These are phyloP conservation scores for Cyclostephanos tholiformis DNA, from an alignment of 108 stramenopile species.

Conservation along the genomic window DNA sequence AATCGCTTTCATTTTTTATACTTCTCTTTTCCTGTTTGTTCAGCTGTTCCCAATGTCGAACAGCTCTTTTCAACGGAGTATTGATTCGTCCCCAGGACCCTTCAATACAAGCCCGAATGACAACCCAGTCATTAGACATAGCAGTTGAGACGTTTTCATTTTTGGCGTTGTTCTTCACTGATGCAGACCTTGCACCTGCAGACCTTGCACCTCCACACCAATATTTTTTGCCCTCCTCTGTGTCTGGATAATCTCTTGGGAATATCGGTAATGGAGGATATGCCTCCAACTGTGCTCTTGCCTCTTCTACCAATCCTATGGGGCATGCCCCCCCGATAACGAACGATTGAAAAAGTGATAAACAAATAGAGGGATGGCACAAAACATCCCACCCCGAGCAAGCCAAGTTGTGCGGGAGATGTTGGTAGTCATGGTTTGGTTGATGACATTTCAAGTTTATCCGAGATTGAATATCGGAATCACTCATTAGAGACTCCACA, in stretches of 20 bases:
- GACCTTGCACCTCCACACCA: slow-evolving; percentile 44
- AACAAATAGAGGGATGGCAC: slow-evolving; percentile 50
- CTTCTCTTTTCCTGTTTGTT: not conserved
- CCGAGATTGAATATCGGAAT: slow-evolving; percentile 12
- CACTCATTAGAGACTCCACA: not conserved
- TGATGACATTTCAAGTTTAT: slow-evolving; percentile 38
- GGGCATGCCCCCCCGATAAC: slow-evolving; percentile 55
- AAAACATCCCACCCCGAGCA: slow-evolving; percentile 72
- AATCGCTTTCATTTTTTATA: slow-evolving; percentile 3
- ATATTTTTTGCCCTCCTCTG: slow-evolving; percentile 53
- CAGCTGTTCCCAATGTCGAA: slow-evolving; percentile 12
- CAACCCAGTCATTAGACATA: slow-evolving; percentile 27
- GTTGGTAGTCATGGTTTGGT: slow-evolving; percentile 30
- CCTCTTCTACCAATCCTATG: slow-evolving; percentile 77
- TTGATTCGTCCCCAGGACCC: slow-evolving; percentile 46
- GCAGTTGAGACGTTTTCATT: slow-evolving; percentile 4
- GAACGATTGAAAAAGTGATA: slow-evolving; percentile 55
- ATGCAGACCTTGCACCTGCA: not conserved
- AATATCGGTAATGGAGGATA: slow-evolving; percentile 76
- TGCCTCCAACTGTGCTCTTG: slow-evolving; percentile 60
- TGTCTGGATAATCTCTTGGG: slow-evolving; percentile 80
- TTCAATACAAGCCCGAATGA: slow-evolving; percentile 54
- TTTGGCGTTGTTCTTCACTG: slow-evolving; percentile 8
- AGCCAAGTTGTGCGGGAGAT: slow-evolving; percentile 56
- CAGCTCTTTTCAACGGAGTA: slow-evolving; percentile 20